A percentile compares a stretch with the other conserved stretches of the same genome.
These are phyloP conservation scores for Paraglomus occultum DNA, from an alignment of 192 early-diverging fungal genomes.

Conservation along the genomic window DNA sequence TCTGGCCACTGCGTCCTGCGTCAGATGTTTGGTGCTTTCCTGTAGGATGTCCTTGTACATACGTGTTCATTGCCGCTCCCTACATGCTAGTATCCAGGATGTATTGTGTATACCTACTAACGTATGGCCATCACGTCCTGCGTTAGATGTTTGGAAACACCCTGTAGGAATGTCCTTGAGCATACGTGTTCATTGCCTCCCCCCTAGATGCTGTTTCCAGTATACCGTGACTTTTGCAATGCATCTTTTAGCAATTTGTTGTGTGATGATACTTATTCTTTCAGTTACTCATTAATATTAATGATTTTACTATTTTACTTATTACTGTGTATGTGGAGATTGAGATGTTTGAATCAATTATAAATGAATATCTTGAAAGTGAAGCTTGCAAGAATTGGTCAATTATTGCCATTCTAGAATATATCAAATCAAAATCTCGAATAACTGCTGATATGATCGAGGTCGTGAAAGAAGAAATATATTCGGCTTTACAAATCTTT, in stretches of 20 bases:
- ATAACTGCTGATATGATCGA: constrained; percentile 19
- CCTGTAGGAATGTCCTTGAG: constrained; percentile 22
- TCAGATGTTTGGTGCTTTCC: constrained; percentile 20
- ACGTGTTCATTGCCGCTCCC: constrained; percentile 7
- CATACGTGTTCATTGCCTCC: constrained; percentile 10
- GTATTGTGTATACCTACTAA: too few relatives aligned
- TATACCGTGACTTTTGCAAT: constrained; percentile 9
- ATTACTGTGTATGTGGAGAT: too few relatives aligned
- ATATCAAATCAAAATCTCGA: constrained; percentile 25
- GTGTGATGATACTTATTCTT: not conserved
- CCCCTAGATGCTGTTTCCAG: constrained; percentile 23
- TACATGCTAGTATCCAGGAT: constrained; percentile 23
- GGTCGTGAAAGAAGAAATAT: constrained; percentile 19
- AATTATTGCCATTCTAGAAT: constrained; percentile 19
- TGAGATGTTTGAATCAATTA: constrained; percentile 26
- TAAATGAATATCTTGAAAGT: constrained; percentile 21
- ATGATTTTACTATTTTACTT: constrained; percentile 3
- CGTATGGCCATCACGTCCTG: constrained; percentile 6
- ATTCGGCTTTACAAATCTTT: constrained; percentile 18
- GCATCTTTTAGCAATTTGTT: constrained; percentile 13
- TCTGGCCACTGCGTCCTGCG: constrained; percentile 18
- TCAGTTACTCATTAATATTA: constrained; percentile 17
- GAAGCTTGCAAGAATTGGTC: constrained; percentile 22
- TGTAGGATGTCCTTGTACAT: constrained; percentile 17
- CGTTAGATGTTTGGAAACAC: constrained; percentile 26